Evolutionary conservation across 1,284 basidiomycete species (phyloP).

Genomic region (Cystobasidium pallidum): DNA sequence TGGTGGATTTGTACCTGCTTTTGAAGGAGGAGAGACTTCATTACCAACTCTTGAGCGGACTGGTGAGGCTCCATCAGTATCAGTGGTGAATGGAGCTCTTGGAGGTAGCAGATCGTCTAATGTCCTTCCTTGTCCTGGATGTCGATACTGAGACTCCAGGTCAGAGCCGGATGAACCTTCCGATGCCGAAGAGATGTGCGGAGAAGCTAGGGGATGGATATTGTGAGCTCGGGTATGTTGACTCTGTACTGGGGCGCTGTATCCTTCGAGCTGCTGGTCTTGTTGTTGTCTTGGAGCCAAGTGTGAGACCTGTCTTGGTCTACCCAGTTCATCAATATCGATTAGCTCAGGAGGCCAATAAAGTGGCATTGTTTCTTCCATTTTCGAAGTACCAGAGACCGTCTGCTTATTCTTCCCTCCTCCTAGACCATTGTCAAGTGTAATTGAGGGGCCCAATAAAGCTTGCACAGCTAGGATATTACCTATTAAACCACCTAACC

Average conservation of each 20-base stretch:
- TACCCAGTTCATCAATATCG: constrained; percentile 15
- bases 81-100: constrained; percentile 6
- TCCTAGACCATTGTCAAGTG: background rate
- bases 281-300: too few relatives aligned
- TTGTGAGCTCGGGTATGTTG: background rate
- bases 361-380: constrained; percentile 19
- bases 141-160: background rate
- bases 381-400: too few relatives aligned
- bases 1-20: background rate
- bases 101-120: constrained; percentile 17
- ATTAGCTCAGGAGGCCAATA: constrained; percentile 31
- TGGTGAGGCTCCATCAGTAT: background rate
- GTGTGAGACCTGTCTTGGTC: too few relatives aligned
- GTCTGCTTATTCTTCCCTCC: background rate
- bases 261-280: background rate
- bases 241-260: background rate
- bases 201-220: constrained; percentile 6
- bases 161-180: background rate
- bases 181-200: background rate
- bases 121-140: constrained; percentile 9
- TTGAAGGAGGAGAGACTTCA: background rate
- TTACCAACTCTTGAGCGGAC: background rate
- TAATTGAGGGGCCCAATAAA: constrained; percentile 19
- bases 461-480: constrained; percentile 31
- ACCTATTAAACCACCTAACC: constrained; percentile 52